Conservation (phyloP, 108 stramenopile species). For the Stephanodiscus triporus region DNA sequence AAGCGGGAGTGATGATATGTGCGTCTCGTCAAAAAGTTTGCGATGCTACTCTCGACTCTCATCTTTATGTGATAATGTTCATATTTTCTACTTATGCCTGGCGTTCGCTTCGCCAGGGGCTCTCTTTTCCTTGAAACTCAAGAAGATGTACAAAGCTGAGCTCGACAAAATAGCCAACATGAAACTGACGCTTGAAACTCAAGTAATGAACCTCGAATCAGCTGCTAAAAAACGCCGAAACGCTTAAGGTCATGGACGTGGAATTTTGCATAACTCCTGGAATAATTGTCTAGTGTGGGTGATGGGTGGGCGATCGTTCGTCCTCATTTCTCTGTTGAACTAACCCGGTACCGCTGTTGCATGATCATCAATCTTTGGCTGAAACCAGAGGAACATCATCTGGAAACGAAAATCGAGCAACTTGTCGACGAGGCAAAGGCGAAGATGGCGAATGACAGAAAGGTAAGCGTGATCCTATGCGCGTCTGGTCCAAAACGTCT, state of each 20-base stretch:
- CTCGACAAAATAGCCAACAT: conserved; percentile 96
- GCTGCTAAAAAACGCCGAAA: conserved; percentile 94
- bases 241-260: conserved; percentile 91
- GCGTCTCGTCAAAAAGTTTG: not conserved
- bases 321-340: not conserved
- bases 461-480: conserved; percentile 55
- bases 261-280: not conserved
- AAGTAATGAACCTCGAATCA: conserved; percentile 96
- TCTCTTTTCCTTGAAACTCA: conserved; percentile 94
- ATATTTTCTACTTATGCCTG: not conserved
- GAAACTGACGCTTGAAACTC: conserved; percentile 91
- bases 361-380: not conserved
- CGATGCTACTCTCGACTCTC: not conserved
- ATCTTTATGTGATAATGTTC: not conserved
- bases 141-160: conserved; percentile 97
- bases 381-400: conserved; percentile 63
- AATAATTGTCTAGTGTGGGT: not conserved
- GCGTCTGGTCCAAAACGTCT: not conserved
- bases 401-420: conserved; percentile 87
- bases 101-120: conserved; percentile 63
- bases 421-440: conserved; percentile 90
- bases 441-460: conserved; percentile 94
- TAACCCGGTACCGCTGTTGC: not conserved
- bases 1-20: conserved; percentile 9
- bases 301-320: not conserved